Evolutionary conservation across 768 basidiomycete genomes (phyloP).

Genomic region (Naematelia aurantialba): DNA sequence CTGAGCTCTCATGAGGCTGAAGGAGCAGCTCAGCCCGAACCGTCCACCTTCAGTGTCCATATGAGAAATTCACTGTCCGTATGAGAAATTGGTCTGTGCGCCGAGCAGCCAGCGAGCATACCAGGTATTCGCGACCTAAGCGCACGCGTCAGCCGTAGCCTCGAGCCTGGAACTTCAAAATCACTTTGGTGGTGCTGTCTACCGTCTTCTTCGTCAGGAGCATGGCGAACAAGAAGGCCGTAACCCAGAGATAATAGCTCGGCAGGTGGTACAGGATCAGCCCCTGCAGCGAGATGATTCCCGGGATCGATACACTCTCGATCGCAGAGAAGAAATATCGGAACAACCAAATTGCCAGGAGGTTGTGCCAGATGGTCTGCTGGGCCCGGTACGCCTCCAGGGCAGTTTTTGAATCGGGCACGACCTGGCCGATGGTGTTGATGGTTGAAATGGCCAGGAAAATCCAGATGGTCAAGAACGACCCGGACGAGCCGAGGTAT

Average conservation of each 20-base stretch:
- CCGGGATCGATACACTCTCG: constrained; percentile 32
- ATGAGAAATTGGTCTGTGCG: no score
- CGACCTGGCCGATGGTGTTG: constrained; percentile 17
- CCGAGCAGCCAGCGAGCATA: constrained; percentile 38
- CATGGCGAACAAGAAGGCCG: constrained; percentile 36
- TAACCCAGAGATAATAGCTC: constrained; percentile 37
- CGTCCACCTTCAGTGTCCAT: no score
- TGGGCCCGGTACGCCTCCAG: constrained; percentile 21
- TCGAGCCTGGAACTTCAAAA: not conserved
- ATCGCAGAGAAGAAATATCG: constrained; percentile 35
- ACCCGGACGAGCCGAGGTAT: constrained; percentile 29
- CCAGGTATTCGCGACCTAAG: constrained; percentile 28
- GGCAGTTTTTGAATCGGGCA: constrained; percentile 7
- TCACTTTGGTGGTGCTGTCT: constrained; percentile 19
- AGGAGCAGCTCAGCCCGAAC: no score
- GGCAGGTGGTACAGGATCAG: constrained; percentile 35
- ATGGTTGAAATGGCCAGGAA: constrained; percentile 32
- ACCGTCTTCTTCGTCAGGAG: constrained; percentile 35
- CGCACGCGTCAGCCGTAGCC: no score
- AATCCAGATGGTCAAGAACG: constrained; percentile 26
- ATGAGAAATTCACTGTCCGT: no score
- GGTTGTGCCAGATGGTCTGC: constrained; percentile 37
- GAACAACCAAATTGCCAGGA: constrained; percentile 43
- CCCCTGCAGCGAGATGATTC: constrained; percentile 26
- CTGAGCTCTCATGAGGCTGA: no score